Base-by-base conservation (phyloP, 352 stramenopile species). In the Globisporangium recalcitrans region DNA sequence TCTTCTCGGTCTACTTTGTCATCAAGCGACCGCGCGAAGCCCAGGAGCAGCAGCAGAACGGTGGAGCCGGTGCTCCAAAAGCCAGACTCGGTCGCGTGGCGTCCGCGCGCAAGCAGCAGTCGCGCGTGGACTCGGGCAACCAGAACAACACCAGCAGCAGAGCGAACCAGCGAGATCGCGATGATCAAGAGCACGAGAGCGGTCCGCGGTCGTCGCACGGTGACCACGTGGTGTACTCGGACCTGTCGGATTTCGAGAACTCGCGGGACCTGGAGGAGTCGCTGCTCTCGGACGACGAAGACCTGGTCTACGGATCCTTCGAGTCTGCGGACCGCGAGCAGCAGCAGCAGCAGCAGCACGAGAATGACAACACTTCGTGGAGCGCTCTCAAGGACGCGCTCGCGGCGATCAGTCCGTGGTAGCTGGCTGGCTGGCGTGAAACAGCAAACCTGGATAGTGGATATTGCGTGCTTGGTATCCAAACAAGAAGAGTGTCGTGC, bases 1-100 rank as follows among this genome's bases (percentile, higher is more conserved):
- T 93, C 31, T 91, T 95, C 62, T 95, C 86, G 1, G 83, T 95
- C 10, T 95, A 95, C 64, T 95, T 95, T 68, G 84, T 95, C 31
- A 85, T 75, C 4, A 95, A 93, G 69, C 86, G 86, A 7, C 86
- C 86, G 16, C 81, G 77, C 19, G 74, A 86, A 24, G 67, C 32
- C 29, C 56, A 34, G 29, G 24, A 31, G 32, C n/a, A 27, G 31
- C 44, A 36, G 27, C 16, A 42, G 29, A n/a, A n/a, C 22, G 26
- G 11, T 5, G 44, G 11, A 1, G 49, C n/a, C n/a, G n/a, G 4
- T 24, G 49, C 14, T 19, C 36, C 36, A 11, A 57, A 40, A 24
- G 22, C 1, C 14, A 64, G 14, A 32, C 27, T 64, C 19, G 61
- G 22, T 22, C 61, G 61, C 11, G 32, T 68, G 1, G 44, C 32